Conservation (phyloP, 2,329 filamentous ascomycete species). For the Penicillium aurantiogriseum region DNA sequence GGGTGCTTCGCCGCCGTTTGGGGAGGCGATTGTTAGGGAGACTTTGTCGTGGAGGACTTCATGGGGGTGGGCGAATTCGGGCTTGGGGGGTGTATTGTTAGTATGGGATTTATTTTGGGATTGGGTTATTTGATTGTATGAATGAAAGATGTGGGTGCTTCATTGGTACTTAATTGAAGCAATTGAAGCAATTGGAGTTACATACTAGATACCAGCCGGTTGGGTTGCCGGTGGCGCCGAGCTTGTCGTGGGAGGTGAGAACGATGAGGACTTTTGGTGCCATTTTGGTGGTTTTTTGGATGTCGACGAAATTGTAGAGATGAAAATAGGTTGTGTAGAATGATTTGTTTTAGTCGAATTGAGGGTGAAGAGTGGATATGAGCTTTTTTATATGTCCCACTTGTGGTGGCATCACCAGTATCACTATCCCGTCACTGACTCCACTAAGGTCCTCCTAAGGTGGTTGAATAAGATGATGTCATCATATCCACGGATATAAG, state of each 20-base stretch:
- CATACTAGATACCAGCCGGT: constrained; percentile 71
- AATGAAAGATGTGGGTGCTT: not conserved
- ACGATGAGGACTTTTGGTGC: constrained; percentile 66
- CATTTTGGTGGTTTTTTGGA: constrained; percentile 21
- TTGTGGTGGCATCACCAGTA: not conserved
- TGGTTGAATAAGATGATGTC: no score
- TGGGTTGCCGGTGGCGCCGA: constrained; percentile 46
- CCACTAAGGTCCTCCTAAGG: not conserved
- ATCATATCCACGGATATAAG: no score
- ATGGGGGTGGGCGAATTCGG: constrained; percentile 65
- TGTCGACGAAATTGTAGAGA: no score
- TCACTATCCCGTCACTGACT: constrained; percentile 16
- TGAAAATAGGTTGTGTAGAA: no score
- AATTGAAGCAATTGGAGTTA: not conserved
- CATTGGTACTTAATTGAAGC: not conserved
- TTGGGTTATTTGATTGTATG: not conserved
- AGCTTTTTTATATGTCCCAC: not conserved
- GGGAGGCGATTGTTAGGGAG: constrained; percentile 60
- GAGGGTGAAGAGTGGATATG: not conserved
- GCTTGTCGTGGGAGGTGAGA: constrained; percentile 60
- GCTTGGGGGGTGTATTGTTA: constrained; percentile 30
- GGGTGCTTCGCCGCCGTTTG: constrained; percentile 60
- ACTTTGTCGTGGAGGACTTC: constrained; percentile 55
- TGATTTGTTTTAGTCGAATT: not conserved
- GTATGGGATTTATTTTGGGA: not conserved